Conservation (phyloP, 345 rosid species). For the Punica granatum region DNA sequence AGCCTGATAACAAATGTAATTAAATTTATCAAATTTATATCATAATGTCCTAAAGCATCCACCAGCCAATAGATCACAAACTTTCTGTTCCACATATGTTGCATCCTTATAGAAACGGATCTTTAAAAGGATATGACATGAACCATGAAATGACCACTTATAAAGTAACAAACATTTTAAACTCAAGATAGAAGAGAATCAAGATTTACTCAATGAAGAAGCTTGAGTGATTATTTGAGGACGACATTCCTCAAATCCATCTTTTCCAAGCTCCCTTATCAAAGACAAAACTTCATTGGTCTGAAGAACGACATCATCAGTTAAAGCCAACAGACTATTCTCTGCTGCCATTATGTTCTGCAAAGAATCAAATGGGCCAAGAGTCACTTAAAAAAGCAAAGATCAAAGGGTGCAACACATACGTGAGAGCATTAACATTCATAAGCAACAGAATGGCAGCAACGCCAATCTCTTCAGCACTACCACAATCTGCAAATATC, state of each 20-base stretch:
- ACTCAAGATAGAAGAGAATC: constrained; percentile 1
- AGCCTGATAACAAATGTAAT: background rate
- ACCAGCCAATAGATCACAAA: background rate
- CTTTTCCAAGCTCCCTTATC: constrained; percentile 27
- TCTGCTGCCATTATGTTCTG: constrained; percentile 20
- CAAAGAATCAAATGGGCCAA: constrained; percentile 1
- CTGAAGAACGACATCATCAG: constrained; percentile 32
- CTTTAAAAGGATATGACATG: background rate
- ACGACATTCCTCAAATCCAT: constrained; percentile 25
- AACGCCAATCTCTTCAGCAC: background rate
- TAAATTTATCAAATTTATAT: background rate
- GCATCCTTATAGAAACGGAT: background rate
- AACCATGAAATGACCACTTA: background rate
- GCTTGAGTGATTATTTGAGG: constrained; percentile 59
- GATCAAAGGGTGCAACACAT: background rate
- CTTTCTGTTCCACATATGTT: background rate
- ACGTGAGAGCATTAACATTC: background rate
- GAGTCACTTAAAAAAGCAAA: background rate
- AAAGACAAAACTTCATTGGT: constrained; percentile 25
- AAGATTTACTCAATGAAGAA: constrained; percentile 36
- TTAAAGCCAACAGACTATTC: constrained; percentile 25
- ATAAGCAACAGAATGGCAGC: background rate
- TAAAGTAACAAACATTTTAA: background rate
- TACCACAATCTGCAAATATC: background rate
- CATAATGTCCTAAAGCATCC: background rate